Evolutionary conservation across 257 asterid genomes (phyloP), one percentile per base, ranked within the genome.

Genomic region (Henckelia pumila): DNA sequence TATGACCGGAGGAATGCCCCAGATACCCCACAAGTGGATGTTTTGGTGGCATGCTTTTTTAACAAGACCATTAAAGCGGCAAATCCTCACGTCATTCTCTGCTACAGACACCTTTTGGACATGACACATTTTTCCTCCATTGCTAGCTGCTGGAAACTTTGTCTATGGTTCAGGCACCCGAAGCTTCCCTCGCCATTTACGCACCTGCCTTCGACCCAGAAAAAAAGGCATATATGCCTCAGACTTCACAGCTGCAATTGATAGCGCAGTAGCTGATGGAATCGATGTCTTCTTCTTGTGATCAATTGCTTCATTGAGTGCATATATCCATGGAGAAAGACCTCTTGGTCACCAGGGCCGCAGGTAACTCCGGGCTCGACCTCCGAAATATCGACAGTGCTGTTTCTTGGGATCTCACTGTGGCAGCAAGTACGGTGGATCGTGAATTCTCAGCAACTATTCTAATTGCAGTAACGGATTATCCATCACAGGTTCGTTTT

Each of bases 1-100:
- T 80, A 19, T 83, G 88, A 86, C 84, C 88, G 0, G 88, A 83
- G 68, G 86, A 63, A 63, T 83, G 77, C 26, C 53, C 0, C 75
- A 76, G 5, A 66, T 80, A 23, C 86, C 84, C 1, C 86, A 80
- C 69, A 69, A 84, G 84, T 4, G 68, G 58, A 44, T 83, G 88
- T 37, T 67, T 68, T 21, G 73, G 64, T 58, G 37, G 84, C 82
- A 1, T 71, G 81, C 14, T 80, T 40, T 58, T 83, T 83, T 77
- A 76, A 78, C 63, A 80, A 67, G 65, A 81, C 81, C 2, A 28
- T 83, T 49, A 70, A 60, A 17, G 80, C 88, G 0, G 75, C 69
- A 14, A 52, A 6, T 33, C 85, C 82, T 11, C 77, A 75, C 47
- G 81, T 81, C 7, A 82, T 77, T n/a, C n/a, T n/a, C n/a, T n/a